Percentiles rank a stretch among this genome's conserved stretches.
Conservation (phyloP, 805 yeast genomes). For the Candida insectorum region DNA sequence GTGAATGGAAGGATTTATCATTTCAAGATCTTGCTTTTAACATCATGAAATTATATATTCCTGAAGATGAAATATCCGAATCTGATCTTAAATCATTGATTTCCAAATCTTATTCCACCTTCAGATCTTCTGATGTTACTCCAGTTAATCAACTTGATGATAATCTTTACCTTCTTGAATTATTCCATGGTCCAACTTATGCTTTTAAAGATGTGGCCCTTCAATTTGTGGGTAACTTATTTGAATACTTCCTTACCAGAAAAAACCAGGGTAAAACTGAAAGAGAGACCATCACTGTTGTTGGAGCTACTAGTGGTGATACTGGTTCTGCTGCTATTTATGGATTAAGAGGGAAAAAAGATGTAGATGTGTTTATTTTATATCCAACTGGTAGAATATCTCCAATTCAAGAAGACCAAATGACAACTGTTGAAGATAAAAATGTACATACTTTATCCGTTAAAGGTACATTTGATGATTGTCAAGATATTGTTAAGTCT, state of each 20-base stretch:
- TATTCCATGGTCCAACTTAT: conserved; percentile 98
- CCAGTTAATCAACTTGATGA: conserved; percentile 67
- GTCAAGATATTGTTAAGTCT: conserved; percentile 94
- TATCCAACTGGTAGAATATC: conserved; percentile 98
- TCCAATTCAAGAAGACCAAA: conserved; percentile 96
- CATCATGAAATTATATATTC: conserved; percentile 77
- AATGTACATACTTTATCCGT: conserved; percentile 95
- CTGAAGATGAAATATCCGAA: conserved; percentile 67
- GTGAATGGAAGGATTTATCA: conserved; percentile 67
- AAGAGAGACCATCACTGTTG: conserved; percentile 86
- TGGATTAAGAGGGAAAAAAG: conserved; percentile 95
- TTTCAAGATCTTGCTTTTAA: conserved; percentile 87
- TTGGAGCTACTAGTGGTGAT: conserved; percentile 99
- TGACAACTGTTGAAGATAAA: conserved; percentile 92
- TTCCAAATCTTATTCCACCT: conserved; percentile 78
- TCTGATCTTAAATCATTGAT: conserved; percentile 64
- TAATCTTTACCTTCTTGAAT: conserved; percentile 73
- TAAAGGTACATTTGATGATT: conserved; percentile 95
- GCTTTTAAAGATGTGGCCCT: conserved; percentile 99
- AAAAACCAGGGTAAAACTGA: conserved; percentile 54
- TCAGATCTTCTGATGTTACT: conserved; percentile 84
- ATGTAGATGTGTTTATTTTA: conserved; percentile 93
- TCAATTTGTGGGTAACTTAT: conserved; percentile 95
- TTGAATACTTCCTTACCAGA: conserved; percentile 85
- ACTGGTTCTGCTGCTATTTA: conserved; percentile 99